phyloP scores from a whole-genome alignment of 1,284 basidiomycete species.

The Earliella scabrosa region DNA sequence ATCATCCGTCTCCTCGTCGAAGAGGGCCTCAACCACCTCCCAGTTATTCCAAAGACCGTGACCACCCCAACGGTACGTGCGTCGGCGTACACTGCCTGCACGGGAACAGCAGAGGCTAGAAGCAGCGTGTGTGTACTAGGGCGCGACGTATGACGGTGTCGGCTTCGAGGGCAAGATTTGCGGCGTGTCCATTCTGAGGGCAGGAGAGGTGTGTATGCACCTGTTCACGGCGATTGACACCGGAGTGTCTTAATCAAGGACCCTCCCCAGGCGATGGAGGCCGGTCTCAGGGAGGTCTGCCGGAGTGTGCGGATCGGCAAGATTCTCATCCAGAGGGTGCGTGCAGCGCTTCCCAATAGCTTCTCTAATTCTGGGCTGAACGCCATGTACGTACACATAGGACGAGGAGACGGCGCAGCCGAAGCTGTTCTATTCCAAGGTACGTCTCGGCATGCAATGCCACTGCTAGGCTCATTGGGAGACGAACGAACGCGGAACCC shows the following conservation, averaged over 20 bases:
- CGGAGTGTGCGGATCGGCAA: constrained; percentile 91
- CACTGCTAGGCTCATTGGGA: background rate
- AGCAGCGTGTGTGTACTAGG: constrained; percentile 45
- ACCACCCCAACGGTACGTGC: constrained; percentile 74
- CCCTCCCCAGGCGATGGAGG: constrained; percentile 89
- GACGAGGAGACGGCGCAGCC: constrained; percentile 92
- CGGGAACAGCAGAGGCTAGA: background rate
- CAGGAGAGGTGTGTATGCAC: constrained; percentile 79
- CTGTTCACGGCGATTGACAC: too few species aligned
- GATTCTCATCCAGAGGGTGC: constrained; percentile 91
- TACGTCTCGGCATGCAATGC: constrained; percentile 33
- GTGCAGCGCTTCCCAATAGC: too few species aligned
- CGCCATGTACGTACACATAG: too few species aligned
- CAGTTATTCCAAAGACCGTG: constrained; percentile 84
- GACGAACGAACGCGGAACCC: background rate
- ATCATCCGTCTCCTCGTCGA: constrained; percentile 79
- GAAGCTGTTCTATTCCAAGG: constrained; percentile 90
- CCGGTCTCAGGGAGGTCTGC: constrained; percentile 92
- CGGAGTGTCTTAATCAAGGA: too few species aligned
- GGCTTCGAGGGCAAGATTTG: constrained; percentile 95
- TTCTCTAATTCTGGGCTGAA: too few species aligned
- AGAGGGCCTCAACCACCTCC: constrained; percentile 95
- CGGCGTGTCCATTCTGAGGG: constrained; percentile 90
- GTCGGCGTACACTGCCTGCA: constrained; percentile 21
- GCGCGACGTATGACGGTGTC: constrained; percentile 84